These are phyloP conservation scores for Beta corolliflora DNA, from an alignment of 179 eudicot species.

Conservation along the genomic window DNA sequence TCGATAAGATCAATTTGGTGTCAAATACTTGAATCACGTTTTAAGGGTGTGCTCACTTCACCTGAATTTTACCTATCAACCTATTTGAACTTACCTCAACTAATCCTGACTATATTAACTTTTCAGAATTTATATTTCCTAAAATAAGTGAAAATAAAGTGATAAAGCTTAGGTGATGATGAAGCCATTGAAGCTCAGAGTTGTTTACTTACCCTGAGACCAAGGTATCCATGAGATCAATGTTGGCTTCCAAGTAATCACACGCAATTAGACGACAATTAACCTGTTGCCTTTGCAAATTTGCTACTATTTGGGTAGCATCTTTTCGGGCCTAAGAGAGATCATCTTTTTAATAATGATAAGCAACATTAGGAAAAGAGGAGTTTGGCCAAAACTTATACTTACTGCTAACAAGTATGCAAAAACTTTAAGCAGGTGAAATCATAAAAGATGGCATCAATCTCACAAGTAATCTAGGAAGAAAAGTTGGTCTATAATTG, in stretches of 20 bases:
- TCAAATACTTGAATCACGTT: neutral
- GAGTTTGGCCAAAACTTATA: conserved; percentile 3
- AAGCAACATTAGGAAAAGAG: conserved; percentile 31
- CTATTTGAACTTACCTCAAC: no score
- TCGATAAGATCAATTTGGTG: neutral
- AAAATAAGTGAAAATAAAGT: no score
- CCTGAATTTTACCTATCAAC: no score
- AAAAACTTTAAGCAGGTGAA: neutral
- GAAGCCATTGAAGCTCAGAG: neutral
- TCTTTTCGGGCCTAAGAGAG: conserved; percentile 63
- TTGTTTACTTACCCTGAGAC: conserved; percentile 54
- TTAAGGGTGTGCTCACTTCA: neutral
- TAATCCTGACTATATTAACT: no score
- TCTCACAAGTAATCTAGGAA: neutral
- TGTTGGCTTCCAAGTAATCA: conserved; percentile 68
- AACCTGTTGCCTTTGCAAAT: conserved; percentile 78
- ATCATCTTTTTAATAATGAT: conserved; percentile 33
- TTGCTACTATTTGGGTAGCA: conserved; percentile 72
- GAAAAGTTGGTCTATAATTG: neutral
- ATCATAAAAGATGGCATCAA: neutral
- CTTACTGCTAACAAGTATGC: neutral
- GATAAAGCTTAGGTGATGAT: neutral
- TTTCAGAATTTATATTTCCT: no score
- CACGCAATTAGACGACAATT: conserved; percentile 68
- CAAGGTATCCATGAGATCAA: conserved; percentile 62